Evolutionary conservation across 805 yeast genomes (phyloP), one percentile per base, ranked within the genome.

Genomic region (Hanseniaspora lindneri): DNA sequence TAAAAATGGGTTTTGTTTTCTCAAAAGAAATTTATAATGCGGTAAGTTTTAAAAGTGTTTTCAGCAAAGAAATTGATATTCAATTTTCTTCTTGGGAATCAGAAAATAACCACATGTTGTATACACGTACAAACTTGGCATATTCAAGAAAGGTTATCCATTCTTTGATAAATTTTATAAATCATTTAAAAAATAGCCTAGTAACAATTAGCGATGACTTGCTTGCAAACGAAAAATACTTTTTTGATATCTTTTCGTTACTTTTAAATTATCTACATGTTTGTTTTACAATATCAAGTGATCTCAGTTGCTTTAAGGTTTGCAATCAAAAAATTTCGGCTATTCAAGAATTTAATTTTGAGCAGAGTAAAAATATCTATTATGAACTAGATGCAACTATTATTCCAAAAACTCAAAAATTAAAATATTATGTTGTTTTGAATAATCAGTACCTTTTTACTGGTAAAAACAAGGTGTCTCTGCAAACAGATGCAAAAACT

Each of bases 1-100:
- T 29, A 5, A 44, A 44, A 23, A 11, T 44, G n/a, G 48, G 48
- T 6, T 19, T 32, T 17, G 16, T 20, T 4, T 44, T 44, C 17
- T 24, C 24, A 16, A 36, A 44, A 21, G 42, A 44, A 21, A 30
- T 44, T 16, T 14, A 44, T 11, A 8, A 27, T 27, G 11, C 11
- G 8, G 29, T 27, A 27, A 27, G 30, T 13, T 9, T 9, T 13
- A 9, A 13, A 9, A 27, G 11, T 27, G 9, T 27, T 9, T 9
- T 27, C 13, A 13, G 30, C 13, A 13, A 27, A 27, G 30, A 27
- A 27, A 27, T 13, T 27, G 13, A 27, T 27, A 27, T 9, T 9
- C 30, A 27, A 27, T 9, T 9, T 13, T 27, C 11, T 27, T 30
- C 17, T 30, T 6, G n/a, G n/a, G 37, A 34, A 34, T 7, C 16